Evolutionary conservation across 78 protist species (phyloP).

Genomic region (Andalucia godoyi): DNA sequence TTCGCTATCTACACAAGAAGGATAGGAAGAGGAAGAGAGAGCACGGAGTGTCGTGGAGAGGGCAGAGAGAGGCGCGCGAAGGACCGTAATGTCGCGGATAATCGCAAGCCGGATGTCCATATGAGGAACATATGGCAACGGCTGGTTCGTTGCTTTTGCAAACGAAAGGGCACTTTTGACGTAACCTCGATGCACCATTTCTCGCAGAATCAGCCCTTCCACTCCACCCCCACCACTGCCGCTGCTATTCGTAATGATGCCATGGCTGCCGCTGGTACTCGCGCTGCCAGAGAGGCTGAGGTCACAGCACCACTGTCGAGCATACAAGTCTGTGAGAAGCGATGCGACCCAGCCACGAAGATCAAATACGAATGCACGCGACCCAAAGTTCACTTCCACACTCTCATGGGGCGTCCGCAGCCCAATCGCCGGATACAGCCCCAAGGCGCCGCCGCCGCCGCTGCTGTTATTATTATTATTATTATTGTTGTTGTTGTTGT

Average conservation of each 20-base stretch:
- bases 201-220: conserved; percentile 27
- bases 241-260: conserved; percentile 6
- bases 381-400: conserved; percentile 62
- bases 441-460: no score
- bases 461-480: no score
- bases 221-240: conserved; percentile 13
- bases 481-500: no score
- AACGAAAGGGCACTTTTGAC: conserved; percentile 34
- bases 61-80: no score
- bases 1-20: no score
- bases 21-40: no score
- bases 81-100: no score
- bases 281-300: background rate
- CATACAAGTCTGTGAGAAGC: no score
- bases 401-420: conserved; percentile 40
- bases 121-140: no score
- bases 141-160: conserved; percentile 38
- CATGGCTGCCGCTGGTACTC: background rate
- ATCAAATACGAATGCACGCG: conserved; percentile 40
- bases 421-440: conserved; percentile 58
- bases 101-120: no score
- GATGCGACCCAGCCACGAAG: background rate
- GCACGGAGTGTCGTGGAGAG: no score
- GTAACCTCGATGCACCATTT: conserved; percentile 53
- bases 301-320: no score